A percentile compares a stretch with the other conserved stretches of the same genome.
Conservation (phyloP, 306 rosid species). For the Dalbergia oliveri region DNA sequence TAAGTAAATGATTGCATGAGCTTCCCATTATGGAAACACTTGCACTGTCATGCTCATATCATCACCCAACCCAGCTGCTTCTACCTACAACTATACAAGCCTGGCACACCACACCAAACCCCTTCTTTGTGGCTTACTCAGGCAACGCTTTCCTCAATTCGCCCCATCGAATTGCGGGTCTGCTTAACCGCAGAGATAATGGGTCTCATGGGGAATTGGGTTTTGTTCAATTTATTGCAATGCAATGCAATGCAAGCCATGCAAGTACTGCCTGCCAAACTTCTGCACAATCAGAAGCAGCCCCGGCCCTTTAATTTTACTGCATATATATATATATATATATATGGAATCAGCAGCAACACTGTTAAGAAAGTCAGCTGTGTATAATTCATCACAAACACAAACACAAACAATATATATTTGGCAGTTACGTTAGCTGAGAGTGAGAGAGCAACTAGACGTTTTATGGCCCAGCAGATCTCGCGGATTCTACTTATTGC, state of each 20-base stretch:
- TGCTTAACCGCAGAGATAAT: neutral
- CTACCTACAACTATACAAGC: too few species aligned
- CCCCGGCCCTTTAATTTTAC: neutral
- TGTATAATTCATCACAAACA: neutral
- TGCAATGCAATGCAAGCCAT: too few species aligned
- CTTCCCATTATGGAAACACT: conserved; percentile 38
- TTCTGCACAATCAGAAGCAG: neutral
- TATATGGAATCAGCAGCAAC: neutral
- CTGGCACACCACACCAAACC: neutral
- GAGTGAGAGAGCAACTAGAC: neutral
- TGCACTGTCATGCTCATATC: conserved; percentile 38
- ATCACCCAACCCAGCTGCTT: neutral
- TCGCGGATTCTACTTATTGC: conserved; percentile 15
- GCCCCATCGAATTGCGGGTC: conserved; percentile 15
- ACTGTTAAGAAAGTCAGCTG: neutral
- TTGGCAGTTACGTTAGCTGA: too few species aligned
- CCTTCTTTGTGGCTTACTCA: neutral
- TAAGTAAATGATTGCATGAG: conserved; percentile 35
- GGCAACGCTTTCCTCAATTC: neutral
- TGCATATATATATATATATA: too few species aligned
- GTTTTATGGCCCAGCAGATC: conserved; percentile 15
- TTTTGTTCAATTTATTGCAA: conserved; percentile 13
- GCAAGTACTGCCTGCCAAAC: neutral
- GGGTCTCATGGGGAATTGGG: conserved; percentile 41
- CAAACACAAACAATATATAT: too few species aligned